Evolutionary conservation across 768 basidiomycete species (phyloP).

Genomic region (Lentinula edodes): DNA sequence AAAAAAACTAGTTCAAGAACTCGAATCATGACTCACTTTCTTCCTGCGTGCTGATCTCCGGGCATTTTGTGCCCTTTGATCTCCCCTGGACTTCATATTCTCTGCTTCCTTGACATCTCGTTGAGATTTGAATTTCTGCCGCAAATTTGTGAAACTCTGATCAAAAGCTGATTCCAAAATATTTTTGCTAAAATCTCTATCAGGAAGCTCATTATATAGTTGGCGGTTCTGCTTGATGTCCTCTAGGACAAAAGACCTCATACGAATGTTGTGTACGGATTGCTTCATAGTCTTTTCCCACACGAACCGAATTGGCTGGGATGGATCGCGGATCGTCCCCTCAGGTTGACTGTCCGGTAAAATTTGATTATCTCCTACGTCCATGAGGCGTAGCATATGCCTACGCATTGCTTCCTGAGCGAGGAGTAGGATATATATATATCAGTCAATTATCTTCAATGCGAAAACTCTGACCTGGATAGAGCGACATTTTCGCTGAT

Average conservation of each 20-base stretch:
- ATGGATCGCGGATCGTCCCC: conserved; percentile 34
- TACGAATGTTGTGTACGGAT: conserved; percentile 65
- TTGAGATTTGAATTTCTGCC: conserved; percentile 63
- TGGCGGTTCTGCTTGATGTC: conserved; percentile 54
- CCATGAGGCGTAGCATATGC: conserved; percentile 60
- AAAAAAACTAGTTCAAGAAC: conserved; percentile 8
- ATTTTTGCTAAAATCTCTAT: conserved; percentile 62
- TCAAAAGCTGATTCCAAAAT: conserved; percentile 60
- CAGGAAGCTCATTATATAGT: conserved; percentile 57
- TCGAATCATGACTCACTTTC: conserved; percentile 36
- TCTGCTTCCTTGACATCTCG: conserved; percentile 40
- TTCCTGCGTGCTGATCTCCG: conserved; percentile 59
- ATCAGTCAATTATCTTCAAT: too few relatives aligned
- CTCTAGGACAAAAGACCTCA: conserved; percentile 59
- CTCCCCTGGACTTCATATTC: conserved; percentile 47
- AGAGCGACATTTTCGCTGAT: conserved; percentile 60
- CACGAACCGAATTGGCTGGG: conserved; percentile 66
- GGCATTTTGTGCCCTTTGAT: conserved; percentile 55
- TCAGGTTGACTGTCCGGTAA: conserved; percentile 62
- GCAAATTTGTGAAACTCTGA: conserved; percentile 61
- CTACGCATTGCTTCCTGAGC: conserved; percentile 63
- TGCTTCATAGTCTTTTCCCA: conserved; percentile 78
- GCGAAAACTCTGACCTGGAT: conserved; percentile 46
- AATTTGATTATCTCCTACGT: conserved; percentile 45
- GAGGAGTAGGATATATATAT: not conserved